These are phyloP conservation scores for Fusarium bulbicola DNA, from an alignment of 2,329 filamentous ascomycete species.

Conservation along the genomic window DNA sequence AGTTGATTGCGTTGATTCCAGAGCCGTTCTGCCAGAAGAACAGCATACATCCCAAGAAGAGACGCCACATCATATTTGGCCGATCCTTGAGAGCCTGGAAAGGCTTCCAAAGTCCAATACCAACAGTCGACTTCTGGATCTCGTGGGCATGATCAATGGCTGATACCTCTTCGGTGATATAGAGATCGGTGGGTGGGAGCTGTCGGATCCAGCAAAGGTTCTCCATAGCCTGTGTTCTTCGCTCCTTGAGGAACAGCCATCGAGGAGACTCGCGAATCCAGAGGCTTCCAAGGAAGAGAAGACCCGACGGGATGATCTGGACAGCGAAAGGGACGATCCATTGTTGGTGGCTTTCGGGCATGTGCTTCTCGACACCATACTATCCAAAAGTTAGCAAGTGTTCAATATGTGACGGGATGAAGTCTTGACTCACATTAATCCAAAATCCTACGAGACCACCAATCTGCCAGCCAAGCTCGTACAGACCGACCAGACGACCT, in stretches of 20 bases:
- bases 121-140: constrained; percentile 69
- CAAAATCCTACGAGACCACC: constrained; percentile 11
- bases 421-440: constrained; percentile 1
- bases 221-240: constrained; percentile 59
- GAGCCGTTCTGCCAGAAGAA: constrained; percentile 75
- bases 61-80: constrained; percentile 64
- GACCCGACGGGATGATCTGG: constrained; percentile 63
- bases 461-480: constrained; percentile 22
- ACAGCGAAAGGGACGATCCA: constrained; percentile 64
- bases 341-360: constrained; percentile 29
- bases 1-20: constrained; percentile 51
- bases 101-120: constrained; percentile 52
- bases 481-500: constrained; percentile 52
- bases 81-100: constrained; percentile 29
- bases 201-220: constrained; percentile 66
- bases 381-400: neutral
- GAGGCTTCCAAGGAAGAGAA: constrained; percentile 58
- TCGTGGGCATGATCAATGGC: constrained; percentile 45
- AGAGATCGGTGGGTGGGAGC: constrained; percentile 58
- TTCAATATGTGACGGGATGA: rapidly evolving
- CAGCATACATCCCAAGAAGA: constrained; percentile 70
- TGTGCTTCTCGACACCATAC: constrained; percentile 34
- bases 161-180: constrained; percentile 34
- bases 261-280: constrained; percentile 65
- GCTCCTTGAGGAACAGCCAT: constrained; percentile 66